Base-by-base conservation (phyloP, 495 filamentous ascomycete genomes). In the Aspergillus affinis region DNA sequence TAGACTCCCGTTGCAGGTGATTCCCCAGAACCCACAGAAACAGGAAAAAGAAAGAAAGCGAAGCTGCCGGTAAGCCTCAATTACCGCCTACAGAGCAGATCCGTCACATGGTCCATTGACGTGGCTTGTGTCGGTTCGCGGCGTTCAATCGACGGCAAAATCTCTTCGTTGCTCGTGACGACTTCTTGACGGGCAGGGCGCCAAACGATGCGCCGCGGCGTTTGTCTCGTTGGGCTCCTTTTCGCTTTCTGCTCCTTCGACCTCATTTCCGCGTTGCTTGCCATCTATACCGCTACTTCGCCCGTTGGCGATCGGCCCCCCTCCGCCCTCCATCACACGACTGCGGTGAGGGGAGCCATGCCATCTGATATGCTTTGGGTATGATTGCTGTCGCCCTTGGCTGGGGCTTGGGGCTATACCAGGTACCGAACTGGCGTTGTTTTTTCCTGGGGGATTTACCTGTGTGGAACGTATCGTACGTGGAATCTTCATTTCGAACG, bases 71-170 rank as follows among this genome's bases (percentile, higher is more conserved):
- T 48, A 51, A 23, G 29, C 50, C 47, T 58, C 41, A 49, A 49
- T 54, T 41, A 29, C 51, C 41, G 19, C 30, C 30, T 21, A 15
- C 18, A 1, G 10, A 19, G 21, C 19, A 48, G n/a, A 7, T 48
- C 36, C 36, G 61, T 68, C 65, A 68, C 65, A 65, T 65, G 65
- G 65, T 32, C 52, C 51, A 63, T 61, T 61, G 65, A 68, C 65
- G 65, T 68, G 65, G 62, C 65, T 60, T 46, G 48, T 61, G 54
- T 68, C 65, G 52, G 62, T 68, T 68, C 65, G 65, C 51, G 21
- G 56, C 52, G 54, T 41, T 41, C 36, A 41, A 41, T 41, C 36
- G 36, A 41, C 36, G 36, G 8, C 36, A 4, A 57, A 58, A 47
- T 26, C 51, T 41, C 19, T 17, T 26, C 56, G 21, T 36, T 64